phyloP scores from a whole-genome alignment of 2,329 filamentous ascomycete genomes.

The Sporothrix brunneoviolacea region DNA sequence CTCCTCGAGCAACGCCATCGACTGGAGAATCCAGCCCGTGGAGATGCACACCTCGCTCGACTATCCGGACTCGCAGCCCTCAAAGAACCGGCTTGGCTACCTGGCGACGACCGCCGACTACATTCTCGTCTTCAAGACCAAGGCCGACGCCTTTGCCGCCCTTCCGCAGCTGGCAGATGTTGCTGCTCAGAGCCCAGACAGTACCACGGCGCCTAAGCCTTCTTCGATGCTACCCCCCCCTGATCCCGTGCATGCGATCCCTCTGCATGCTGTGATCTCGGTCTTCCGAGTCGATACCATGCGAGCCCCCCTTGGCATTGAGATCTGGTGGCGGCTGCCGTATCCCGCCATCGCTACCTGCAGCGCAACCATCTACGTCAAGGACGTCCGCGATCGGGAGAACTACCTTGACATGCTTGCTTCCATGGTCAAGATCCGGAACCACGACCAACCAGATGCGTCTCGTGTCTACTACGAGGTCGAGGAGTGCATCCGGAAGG shows the following conservation, averaged over 20 bases:
- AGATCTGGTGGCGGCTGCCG: constrained; percentile 49
- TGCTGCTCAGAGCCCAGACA: constrained; percentile 17
- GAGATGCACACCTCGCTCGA: constrained; percentile 40
- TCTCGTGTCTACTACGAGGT: constrained; percentile 40
- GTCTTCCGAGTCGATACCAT: constrained; percentile 46
- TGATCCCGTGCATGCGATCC: constrained; percentile 37
- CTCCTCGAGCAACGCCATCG: constrained; percentile 24
- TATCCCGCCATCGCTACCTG: constrained; percentile 39
- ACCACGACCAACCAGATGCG: constrained; percentile 27
- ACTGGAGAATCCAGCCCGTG: constrained; percentile 28
- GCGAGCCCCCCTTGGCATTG: constrained; percentile 44
- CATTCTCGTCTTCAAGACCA: constrained; percentile 44
- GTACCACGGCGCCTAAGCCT: constrained; percentile 14
- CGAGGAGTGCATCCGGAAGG: constrained; percentile 38
- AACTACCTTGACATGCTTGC: constrained; percentile 41
- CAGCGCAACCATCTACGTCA: constrained; percentile 44
- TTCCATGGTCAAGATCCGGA: constrained; percentile 29
- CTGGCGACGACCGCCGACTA: constrained; percentile 46
- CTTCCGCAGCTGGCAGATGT: constrained; percentile 34
- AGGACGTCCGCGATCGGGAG: constrained; percentile 41
- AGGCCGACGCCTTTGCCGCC: constrained; percentile 39
- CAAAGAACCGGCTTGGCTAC: constrained; percentile 45
- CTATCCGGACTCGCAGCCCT: constrained; percentile 24
- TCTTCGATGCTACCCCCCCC: constrained; percentile 18
- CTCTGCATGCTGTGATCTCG: constrained; percentile 44